Conservation (phyloP, 495 filamentous ascomycete species). For the Neurospora sp. region DNA sequence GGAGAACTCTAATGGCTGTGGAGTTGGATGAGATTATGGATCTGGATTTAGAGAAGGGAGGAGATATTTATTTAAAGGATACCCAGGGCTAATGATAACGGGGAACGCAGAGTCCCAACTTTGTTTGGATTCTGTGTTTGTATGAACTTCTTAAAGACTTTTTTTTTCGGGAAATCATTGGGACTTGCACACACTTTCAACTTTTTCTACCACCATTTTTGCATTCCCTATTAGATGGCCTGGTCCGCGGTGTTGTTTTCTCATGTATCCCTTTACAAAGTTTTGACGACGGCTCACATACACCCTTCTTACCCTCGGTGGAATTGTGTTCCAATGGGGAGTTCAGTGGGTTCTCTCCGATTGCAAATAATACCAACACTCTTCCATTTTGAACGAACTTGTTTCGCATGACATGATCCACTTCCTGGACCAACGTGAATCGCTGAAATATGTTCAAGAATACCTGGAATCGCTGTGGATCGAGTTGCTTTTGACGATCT, state of each 20-base stretch:
- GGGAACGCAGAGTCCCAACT: not conserved
- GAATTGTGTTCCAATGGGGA: not conserved
- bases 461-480: not conserved
- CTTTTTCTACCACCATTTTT: not conserved
- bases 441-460: not conserved
- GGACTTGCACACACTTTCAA: not conserved
- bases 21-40: not conserved
- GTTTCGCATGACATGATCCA: not conserved
- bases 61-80: not conserved
- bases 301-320: not conserved
- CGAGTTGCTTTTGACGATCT: not conserved
- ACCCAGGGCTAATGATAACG: slow-evolving; percentile 1
- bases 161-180: slow-evolving; percentile 3
- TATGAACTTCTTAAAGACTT: not conserved
- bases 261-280: not conserved
- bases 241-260: not conserved
- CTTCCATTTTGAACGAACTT: slow-evolving; percentile 1
- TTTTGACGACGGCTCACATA: not conserved
- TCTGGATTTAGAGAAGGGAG: not conserved
- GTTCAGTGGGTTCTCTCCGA: not conserved
- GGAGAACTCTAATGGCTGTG: not conserved
- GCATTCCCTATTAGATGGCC: not conserved
- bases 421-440: not conserved
- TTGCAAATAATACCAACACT: slow-evolving; percentile 3
- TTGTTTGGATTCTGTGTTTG: not conserved